A percentile compares a stretch with the other conserved stretches of the same genome.
Evolutionary conservation across 2,329 filamentous ascomycete genomes (phyloP).

Genomic region (Pseudogymnoascus sp.): DNA sequence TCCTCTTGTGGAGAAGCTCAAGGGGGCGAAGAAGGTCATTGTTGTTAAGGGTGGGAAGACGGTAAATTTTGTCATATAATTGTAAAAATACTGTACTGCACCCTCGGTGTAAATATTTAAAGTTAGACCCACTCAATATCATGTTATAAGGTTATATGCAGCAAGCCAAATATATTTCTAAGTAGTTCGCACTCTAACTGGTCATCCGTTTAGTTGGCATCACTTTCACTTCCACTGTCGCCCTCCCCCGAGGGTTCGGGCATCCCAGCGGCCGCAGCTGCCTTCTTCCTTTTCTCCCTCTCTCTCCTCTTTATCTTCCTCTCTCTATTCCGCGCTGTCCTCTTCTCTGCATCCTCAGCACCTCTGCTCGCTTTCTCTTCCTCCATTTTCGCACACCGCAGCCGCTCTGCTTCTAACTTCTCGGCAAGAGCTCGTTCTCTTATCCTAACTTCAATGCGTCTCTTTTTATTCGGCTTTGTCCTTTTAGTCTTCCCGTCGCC

Average conservation of each 20-base stretch:
- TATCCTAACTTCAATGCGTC: slow-evolving; percentile 44
- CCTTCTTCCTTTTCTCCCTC: slow-evolving; percentile 15
- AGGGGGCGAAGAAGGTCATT: slow-evolving; percentile 56
- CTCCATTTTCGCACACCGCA: slow-evolving; percentile 30
- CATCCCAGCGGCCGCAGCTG: neutral
- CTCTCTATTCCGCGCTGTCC: slow-evolving; percentile 53
- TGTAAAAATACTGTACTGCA: neutral
- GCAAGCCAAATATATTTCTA: neutral
- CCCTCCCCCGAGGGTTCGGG: neutral
- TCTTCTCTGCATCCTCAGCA: slow-evolving; percentile 53
- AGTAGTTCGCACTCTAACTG: neutral
- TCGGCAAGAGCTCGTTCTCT: slow-evolving; percentile 39
- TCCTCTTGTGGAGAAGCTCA: slow-evolving; percentile 36
- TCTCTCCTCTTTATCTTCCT: slow-evolving; percentile 50
- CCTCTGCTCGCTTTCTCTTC: slow-evolving; percentile 45
- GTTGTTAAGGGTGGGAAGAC: slow-evolving; percentile 61
- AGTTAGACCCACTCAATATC: neutral
- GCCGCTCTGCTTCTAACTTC: slow-evolving; percentile 33
- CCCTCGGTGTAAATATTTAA: neutral
- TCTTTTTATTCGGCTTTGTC: slow-evolving; percentile 52
- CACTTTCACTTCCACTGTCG: neutral
- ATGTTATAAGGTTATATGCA: neutral
- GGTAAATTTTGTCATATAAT: slow-evolving; percentile 63
- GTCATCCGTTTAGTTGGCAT: neutral
- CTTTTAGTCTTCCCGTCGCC: slow-evolving; percentile 32